Base-by-base conservation (phyloP, 805 yeast genomes). In the Candida suzukii region DNA sequence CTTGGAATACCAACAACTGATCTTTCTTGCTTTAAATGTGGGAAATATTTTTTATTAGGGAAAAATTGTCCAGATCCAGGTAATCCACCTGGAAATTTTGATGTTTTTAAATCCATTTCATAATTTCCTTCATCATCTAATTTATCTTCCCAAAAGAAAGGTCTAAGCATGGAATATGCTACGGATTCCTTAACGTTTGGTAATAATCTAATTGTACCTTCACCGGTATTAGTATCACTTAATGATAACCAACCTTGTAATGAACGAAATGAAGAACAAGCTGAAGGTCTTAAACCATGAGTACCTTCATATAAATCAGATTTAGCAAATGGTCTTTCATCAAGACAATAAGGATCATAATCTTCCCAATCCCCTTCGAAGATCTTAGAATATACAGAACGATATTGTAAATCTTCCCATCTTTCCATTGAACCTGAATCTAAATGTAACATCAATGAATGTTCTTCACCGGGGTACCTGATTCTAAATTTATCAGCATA, bases 231-330 rank as follows among this genome's bases (percentile, higher is more conserved):
- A 10, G 55, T 60, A n/a, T 53, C 55, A 17, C 66, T 56, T 39
- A 69, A 52, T 3, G 69, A 59, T 24, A 67, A 45, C 71, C 73
- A 69, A 7, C 72, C 73, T 48, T 69, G 73, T 36, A 66, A 63
- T 7, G 66, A 51, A 39, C 73, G 55, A 50, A 67, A 64, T 13
- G 59, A 57, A 20, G 65, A 54, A 25, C 42, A 45, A 20, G 48
- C 39, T 9, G 46, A 42, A 10, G 41, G 40, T 14, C 39, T 39
- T 7, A 35, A 35, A 24, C 42, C 24, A 6, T 42, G 20, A n/a
- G n/a, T n/a, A 7, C 39, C 40, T 32, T 56, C 57, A 46, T 68
- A 64, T 37, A 63, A 46, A 39, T 64, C 63, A 41, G 59, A 56
- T 10, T 51, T 50, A 1, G 69, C 68, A 21, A 50, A 44, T 11